Percentiles rank a stretch among this genome's conserved stretches.
Evolutionary conservation across 805 yeast species (phyloP).

Genomic region (Candida morakotiae): DNA sequence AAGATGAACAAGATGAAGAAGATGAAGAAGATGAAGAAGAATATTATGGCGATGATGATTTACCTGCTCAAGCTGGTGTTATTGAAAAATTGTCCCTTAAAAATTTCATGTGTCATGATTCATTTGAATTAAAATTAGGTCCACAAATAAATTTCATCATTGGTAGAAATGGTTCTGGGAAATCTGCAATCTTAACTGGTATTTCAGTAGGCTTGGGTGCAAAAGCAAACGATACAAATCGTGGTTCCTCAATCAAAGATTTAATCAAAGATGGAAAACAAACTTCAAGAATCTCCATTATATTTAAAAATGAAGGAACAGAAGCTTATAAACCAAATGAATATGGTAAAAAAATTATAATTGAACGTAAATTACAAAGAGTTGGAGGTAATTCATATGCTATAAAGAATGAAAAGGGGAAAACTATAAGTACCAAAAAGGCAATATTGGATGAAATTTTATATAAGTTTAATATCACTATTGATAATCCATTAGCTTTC

Average conservation of each 20-base stretch:
- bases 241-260: constrained; percentile 69
- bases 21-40: not conserved
- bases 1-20: constrained; percentile 1
- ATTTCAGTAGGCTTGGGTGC: constrained; percentile 86
- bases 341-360: constrained; percentile 64
- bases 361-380: constrained; percentile 62
- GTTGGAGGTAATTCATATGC: constrained; percentile 47
- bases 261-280: constrained; percentile 74
- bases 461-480: constrained; percentile 67
- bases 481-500: constrained; percentile 89
- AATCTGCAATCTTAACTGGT: constrained; percentile 84
- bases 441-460: constrained; percentile 65
- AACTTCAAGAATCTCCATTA: constrained; percentile 64
- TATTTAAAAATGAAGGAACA: constrained; percentile 59
- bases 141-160: constrained; percentile 81
- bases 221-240: constrained; percentile 78
- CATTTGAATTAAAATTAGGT: constrained; percentile 70
- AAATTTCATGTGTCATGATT: constrained; percentile 88
- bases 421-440: constrained; percentile 55
- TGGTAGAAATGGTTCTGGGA: constrained; percentile 91
- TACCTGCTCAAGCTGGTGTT: constrained; percentile 55
- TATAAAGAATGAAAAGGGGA: constrained; percentile 50
- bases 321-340: constrained; percentile 60
- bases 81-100: constrained; percentile 58
- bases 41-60: constrained; percentile 10